These are phyloP conservation scores for Fistulinella prunicolor DNA, from an alignment of 768 basidiomycete species.

Conservation along the genomic window DNA sequence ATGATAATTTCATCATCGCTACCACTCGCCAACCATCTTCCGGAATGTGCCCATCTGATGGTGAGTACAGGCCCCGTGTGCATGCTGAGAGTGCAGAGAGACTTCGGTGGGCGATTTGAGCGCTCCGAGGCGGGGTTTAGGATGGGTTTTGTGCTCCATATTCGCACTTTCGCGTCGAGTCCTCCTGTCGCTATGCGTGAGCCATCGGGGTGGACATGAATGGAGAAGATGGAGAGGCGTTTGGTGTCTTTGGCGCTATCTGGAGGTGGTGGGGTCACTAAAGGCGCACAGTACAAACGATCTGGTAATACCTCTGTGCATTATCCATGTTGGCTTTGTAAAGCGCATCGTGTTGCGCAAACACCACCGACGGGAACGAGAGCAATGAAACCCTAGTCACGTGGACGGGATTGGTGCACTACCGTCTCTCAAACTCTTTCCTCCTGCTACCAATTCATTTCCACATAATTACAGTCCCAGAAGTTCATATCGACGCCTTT, in stretches of 20 bases:
- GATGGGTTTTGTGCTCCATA: conserved; percentile 97
- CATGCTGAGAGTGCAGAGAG: conserved; percentile 86
- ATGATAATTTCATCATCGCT: conserved; percentile 95
- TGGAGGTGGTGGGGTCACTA: conserved; percentile 9
- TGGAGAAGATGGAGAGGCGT: conserved; percentile 83
- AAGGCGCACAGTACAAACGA: background rate
- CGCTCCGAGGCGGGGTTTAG: conserved; percentile 67
- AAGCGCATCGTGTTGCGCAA: conserved; percentile 59
- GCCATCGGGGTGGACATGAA: conserved; percentile 93
- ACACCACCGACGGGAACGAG: background rate
- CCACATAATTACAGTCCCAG: too few species aligned
- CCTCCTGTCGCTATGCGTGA: conserved; percentile 97
- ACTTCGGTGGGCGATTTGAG: conserved; percentile 75
- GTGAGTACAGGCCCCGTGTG: conserved; percentile 92
- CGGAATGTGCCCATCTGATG: conserved; percentile 92
- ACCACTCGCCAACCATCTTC: conserved; percentile 91
- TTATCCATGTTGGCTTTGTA: conserved; percentile 87
- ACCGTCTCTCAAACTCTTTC: too few species aligned
- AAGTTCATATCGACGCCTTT: too few species aligned
- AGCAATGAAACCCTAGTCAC: too few species aligned
- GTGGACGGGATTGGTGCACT: too few species aligned
- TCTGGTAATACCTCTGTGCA: conserved; percentile 56
- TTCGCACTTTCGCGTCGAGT: conserved; percentile 91
- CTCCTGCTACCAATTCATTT: too few species aligned
- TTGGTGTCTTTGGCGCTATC: conserved; percentile 54